Base-by-base conservation (phyloP, 2,329 filamentous ascomycete genomes). In the Arthrocladium fulminans region DNA sequence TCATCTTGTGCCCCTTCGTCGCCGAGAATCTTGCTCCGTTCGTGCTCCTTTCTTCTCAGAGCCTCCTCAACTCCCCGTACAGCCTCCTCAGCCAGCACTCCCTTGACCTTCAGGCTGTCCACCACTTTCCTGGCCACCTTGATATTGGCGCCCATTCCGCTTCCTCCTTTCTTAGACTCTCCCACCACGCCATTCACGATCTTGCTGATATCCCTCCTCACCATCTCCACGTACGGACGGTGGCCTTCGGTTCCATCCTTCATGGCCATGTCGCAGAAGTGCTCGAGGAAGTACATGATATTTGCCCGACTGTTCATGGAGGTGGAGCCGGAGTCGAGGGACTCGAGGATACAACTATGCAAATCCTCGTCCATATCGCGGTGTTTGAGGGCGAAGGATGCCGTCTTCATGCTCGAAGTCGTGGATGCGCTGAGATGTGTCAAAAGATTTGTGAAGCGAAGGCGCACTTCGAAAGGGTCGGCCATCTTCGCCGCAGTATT, bases 271-370 rank as follows among this genome's bases (percentile, higher is more conserved):
- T 97, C 90, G 63, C 94, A 86, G 57, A 98, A 86, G 58, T 90
- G 85, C 62, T 97, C 90, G 62, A 98, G 84, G 67, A 98, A 98
- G 69, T 94, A 98, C 85, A 98, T 94, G 65, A 98, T 97, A 65
- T 98, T 98, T 51, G 92, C 94, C 52, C 90, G 79, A 45, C 84
- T 94, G 68, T 98, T 98, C 85, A 98, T 94, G 57, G 86, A 90
- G 89, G 58, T 10, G 57, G 65, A 88, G 17, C 8, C 9, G 60
- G 81, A 78, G 67, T 97, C 90, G 24, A 98, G 76, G 67, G 97
- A 90, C 69, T 98, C 92, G 37, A 98, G 70, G 60, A 98, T 97
- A 68, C 94, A 98, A 17, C 86, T 94, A 67, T 98, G 92, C 59
- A 98, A 72, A 67, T 98, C 92, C 71, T 98, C 94, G 63, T 94